phyloP scores from a whole-genome alignment of 768 basidiomycete genomes.

The Pseudohyphozyma bogoriensis region DNA sequence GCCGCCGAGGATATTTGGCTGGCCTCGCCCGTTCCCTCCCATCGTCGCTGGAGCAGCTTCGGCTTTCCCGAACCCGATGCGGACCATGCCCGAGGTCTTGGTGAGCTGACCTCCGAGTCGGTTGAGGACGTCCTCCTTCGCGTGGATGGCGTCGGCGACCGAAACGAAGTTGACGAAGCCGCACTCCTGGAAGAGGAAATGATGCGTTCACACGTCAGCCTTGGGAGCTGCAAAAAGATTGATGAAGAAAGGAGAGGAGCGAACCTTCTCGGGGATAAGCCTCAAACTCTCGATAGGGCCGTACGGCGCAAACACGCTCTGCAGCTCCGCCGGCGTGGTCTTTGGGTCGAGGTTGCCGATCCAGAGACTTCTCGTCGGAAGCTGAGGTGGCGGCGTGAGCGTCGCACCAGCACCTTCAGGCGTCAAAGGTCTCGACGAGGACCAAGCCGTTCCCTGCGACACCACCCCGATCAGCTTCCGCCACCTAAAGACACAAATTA shows the following conservation, averaged over 20 bases:
- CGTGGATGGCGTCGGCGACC: conserved; percentile 83
- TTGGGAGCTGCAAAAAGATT: background rate
- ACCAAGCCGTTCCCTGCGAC: too few relatives aligned
- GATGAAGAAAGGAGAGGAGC: conserved; percentile 10
- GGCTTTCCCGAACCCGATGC: conserved; percentile 96
- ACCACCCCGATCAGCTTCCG: background rate
- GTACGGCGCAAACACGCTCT: conserved; percentile 90
- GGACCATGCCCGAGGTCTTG: conserved; percentile 69
- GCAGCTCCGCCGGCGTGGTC: conserved; percentile 86
- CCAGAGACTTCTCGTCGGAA: conserved; percentile 93
- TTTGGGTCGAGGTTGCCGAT: conserved; percentile 95
- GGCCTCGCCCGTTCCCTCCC: background rate
- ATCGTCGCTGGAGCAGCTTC: conserved; percentile 85
- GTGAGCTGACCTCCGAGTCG: conserved; percentile 61
- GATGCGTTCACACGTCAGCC: too few relatives aligned
- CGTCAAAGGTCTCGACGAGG: conserved; percentile 28
- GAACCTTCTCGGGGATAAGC: conserved; percentile 90
- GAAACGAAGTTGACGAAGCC: conserved; percentile 99
- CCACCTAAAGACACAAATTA: background rate
- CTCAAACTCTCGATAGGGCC: conserved; percentile 93
- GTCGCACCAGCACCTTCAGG: conserved; percentile 28
- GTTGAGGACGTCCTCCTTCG: conserved; percentile 95
- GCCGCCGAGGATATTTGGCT: background rate
- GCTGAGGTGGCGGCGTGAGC: conserved; percentile 65
- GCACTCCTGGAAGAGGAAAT: conserved; percentile 76